Evolutionary conservation across 2,329 filamentous ascomycete genomes (phyloP).

Genomic region (Ambrosiella cleistominuta): DNA sequence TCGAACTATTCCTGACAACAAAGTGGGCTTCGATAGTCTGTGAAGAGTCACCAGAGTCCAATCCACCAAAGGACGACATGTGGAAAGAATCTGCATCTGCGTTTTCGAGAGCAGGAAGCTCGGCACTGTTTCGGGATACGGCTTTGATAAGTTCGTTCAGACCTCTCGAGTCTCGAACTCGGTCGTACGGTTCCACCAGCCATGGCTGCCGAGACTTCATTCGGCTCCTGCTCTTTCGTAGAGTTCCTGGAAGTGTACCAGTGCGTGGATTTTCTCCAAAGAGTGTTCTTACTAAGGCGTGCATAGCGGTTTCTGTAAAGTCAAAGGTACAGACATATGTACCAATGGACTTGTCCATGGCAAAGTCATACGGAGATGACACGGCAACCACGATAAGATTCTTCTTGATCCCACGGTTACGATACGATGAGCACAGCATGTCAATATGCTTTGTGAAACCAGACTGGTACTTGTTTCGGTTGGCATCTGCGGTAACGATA

Average conservation of each 20-base stretch:
- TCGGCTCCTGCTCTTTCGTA: slow-evolving; percentile 73
- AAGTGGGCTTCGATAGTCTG: slow-evolving; percentile 63
- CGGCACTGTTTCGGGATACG: slow-evolving; percentile 48
- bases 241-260: slow-evolving; percentile 50
- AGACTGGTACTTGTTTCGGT: slow-evolving; percentile 81
- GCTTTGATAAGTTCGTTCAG: slow-evolving; percentile 59
- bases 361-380: slow-evolving; percentile 92
- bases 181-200: slow-evolving; percentile 80
- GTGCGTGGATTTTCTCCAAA: slow-evolving; percentile 54
- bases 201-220: slow-evolving; percentile 85
- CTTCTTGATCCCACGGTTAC: slow-evolving; percentile 64
- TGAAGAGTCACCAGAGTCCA: slow-evolving; percentile 13
- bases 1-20: slow-evolving; percentile 86
- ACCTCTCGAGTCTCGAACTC: slow-evolving; percentile 54
- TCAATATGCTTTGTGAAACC: slow-evolving; percentile 92
- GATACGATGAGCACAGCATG: slow-evolving; percentile 81
- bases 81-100: slow-evolving; percentile 62
- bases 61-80: slow-evolving; percentile 24
- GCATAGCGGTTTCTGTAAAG: slow-evolving; percentile 83
- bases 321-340: slow-evolving; percentile 94
- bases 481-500: slow-evolving; percentile 82
- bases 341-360: slow-evolving; percentile 74
- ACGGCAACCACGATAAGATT: slow-evolving; percentile 81
- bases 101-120: slow-evolving; percentile 50
- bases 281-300: slow-evolving; percentile 64